Evolutionary conservation across 352 stramenopile genomes (phyloP).

Genomic region (Globisporangium echinulatum): DNA sequence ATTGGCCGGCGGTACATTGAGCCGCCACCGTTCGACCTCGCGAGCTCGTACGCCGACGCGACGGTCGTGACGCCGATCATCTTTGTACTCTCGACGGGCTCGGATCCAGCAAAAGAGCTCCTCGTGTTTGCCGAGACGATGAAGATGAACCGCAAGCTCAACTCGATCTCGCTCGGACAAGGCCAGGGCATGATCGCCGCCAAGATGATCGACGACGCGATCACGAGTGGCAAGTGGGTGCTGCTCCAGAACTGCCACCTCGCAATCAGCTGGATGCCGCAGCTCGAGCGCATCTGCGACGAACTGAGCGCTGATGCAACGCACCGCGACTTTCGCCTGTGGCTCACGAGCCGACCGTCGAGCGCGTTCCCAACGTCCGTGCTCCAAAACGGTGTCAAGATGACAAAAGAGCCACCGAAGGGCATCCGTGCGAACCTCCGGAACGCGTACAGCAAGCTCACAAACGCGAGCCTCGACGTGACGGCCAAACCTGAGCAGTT

Average conservation of each 20-base stretch:
- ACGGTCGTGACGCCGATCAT: constrained; percentile 86
- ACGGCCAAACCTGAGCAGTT: constrained; percentile 17
- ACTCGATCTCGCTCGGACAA: constrained; percentile 88
- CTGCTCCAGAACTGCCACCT: constrained; percentile 91
- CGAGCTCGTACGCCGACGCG: constrained; percentile 77
- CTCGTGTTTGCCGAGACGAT: constrained; percentile 80
- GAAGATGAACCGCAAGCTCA: constrained; percentile 81
- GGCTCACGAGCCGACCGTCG: constrained; percentile 82
- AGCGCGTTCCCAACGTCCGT: constrained; percentile 78
- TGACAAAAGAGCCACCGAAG: constrained; percentile 92
- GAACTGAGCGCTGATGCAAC: constrained; percentile 76
- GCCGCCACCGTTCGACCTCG: constrained; percentile 76
- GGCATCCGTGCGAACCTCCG: constrained; percentile 86
- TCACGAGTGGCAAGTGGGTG: constrained; percentile 88
- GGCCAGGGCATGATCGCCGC: constrained; percentile 83
- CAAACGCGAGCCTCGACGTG: constrained; percentile 47
- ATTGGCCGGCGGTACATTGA: constrained; percentile 81
- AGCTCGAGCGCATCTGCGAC: constrained; percentile 90
- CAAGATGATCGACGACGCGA: constrained; percentile 85
- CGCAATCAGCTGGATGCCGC: constrained; percentile 89
- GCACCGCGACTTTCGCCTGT: constrained; percentile 91
- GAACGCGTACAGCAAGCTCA: constrained; percentile 88
- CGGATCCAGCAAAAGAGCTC: constrained; percentile 86
- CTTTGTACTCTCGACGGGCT: constrained; percentile 87
- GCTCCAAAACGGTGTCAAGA: constrained; percentile 91